Percentiles rank a stretch among this genome's conserved stretches.
Evolutionary conservation across 352 stramenopile species (phyloP).

Genomic region (Phytophthora sojae): DNA sequence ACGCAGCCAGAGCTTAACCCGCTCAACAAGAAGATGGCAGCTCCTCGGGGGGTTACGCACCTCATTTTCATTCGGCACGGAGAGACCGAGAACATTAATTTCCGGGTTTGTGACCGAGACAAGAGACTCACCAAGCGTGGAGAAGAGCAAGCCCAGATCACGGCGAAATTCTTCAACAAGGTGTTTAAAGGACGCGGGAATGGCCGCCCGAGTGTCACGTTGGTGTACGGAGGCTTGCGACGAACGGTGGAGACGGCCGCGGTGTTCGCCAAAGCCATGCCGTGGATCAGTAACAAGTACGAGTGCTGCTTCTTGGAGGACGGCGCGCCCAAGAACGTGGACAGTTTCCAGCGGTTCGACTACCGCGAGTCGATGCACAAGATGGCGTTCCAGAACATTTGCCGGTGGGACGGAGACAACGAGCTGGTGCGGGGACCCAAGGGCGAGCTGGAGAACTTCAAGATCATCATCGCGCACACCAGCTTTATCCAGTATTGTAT

Average conservation of each 20-base stretch:
- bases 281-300: constrained; percentile 67
- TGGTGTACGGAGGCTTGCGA: constrained; percentile 74
- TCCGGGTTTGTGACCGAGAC: constrained; percentile 73
- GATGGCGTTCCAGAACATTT: constrained; percentile 79
- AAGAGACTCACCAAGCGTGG: constrained; percentile 74
- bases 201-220: constrained; percentile 42
- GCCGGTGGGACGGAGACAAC: constrained; percentile 56
- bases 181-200: constrained; percentile 55
- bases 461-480: constrained; percentile 78
- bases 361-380: constrained; percentile 82
- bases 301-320: constrained; percentile 82
- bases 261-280: constrained; percentile 64
- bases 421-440: constrained; percentile 25
- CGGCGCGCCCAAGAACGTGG: constrained; percentile 66
- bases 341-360: constrained; percentile 61
- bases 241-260: constrained; percentile 77
- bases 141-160: constrained; percentile 63
- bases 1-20: constrained; percentile 30
- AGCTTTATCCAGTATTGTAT: constrained; percentile 86
- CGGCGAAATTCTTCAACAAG: constrained; percentile 56
- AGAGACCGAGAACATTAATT: constrained; percentile 88
- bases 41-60: constrained; percentile 53
- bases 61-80: constrained; percentile 80
- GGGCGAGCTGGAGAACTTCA: constrained; percentile 59
- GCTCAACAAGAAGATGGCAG: constrained; percentile 22